A percentile compares a stretch with the other conserved stretches of the same genome.
Conservation (phyloP, 331 rosid species). For the Arachis monticola region DNA sequence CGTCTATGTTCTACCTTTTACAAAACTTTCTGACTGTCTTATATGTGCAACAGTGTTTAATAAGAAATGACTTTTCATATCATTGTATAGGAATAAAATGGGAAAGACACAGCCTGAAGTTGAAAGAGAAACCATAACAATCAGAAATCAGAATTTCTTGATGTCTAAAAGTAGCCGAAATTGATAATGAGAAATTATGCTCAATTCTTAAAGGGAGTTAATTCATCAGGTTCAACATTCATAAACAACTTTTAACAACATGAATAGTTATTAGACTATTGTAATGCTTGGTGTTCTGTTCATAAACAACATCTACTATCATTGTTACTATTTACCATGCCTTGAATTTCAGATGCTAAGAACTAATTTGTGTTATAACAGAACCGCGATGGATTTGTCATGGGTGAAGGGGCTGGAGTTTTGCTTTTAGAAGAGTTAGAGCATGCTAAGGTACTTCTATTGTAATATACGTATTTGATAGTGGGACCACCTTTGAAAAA, state of each 20-base stretch:
- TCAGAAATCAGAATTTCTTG: constrained; percentile 24
- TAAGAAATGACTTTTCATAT: not conserved
- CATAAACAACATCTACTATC: not conserved
- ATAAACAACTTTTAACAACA: constrained; percentile 2
- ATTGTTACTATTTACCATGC: constrained; percentile 6
- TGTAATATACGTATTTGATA: constrained; percentile 13
- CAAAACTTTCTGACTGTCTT: not conserved
- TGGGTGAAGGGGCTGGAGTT: constrained; percentile 96
- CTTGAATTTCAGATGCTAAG: constrained; percentile 34
- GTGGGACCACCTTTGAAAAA: constrained; percentile 7
- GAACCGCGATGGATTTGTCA: constrained; percentile 96
- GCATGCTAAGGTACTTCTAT: constrained; percentile 75
- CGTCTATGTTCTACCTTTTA: not conserved
- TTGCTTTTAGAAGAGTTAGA: constrained; percentile 87
- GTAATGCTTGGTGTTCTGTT: constrained; percentile 10
- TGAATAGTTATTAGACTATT: not conserved
- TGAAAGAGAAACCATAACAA: not conserved
- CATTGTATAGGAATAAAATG: not conserved
- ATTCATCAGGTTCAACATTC: not conserved
- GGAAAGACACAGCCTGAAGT: not conserved
- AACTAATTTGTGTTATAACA: constrained; percentile 46
- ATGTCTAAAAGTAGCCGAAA: not conserved
- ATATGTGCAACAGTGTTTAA: not conserved
- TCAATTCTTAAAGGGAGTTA: not conserved
- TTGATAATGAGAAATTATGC: constrained; percentile 8